These are phyloP conservation scores for Fusarium sp. DNA, from an alignment of 2,329 filamentous ascomycete species.

Conservation along the genomic window DNA sequence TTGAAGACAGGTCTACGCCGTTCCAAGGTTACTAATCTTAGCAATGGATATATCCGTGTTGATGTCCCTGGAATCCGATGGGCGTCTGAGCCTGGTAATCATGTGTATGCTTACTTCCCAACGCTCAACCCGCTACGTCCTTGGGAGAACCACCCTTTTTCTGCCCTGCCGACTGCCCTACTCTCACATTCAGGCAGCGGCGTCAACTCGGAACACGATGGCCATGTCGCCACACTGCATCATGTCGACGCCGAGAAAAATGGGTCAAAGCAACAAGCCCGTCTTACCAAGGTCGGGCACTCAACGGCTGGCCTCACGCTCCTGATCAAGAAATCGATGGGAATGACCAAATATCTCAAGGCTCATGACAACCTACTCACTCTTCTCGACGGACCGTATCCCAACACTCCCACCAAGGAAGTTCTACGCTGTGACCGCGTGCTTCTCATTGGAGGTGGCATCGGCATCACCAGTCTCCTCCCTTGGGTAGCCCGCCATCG, in stretches of 20 bases:
- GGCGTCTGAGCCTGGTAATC: constrained; percentile 33
- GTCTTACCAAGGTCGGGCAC: neutral
- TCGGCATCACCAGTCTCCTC: neutral
- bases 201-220: neutral
- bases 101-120: constrained; percentile 63
- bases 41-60: constrained; percentile 51
- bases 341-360: neutral
- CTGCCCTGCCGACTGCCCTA: constrained; percentile 42
- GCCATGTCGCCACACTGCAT: neutral
- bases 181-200: neutral
- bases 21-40: constrained; percentile 52
- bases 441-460: neutral
- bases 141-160: constrained; percentile 69
- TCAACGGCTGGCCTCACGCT: neutral
- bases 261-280: neutral
- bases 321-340: neutral
- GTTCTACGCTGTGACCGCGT: neutral
- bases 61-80: constrained; percentile 55
- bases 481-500: neutral
- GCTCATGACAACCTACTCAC: neutral
- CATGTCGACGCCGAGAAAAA: neutral
- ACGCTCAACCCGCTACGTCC: constrained; percentile 50
- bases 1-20: constrained; percentile 50
- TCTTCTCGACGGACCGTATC: neutral
- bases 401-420: neutral